phyloP scores from a whole-genome alignment of 352 stramenopile genomes.

The Aphanomyces cochlioides region DNA sequence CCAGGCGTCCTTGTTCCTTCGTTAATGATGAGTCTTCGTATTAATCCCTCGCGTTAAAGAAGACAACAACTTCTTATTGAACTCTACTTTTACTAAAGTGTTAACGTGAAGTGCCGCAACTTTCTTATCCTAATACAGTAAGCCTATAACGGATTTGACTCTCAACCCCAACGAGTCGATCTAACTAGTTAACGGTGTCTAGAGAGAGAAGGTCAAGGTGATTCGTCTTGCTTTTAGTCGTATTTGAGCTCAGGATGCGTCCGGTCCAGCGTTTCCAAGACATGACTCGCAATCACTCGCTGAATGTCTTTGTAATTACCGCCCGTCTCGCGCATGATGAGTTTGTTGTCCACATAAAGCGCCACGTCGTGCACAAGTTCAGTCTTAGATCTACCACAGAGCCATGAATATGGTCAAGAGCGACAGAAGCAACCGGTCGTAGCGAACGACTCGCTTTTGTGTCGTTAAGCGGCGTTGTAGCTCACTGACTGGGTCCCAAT shows the following conservation, averaged over 20 bases:
- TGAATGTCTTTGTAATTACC: conserved; percentile 21
- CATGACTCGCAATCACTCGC: conserved; percentile 2
- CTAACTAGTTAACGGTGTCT: too few species aligned
- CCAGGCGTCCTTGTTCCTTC: too few species aligned
- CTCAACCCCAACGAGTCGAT: too few species aligned
- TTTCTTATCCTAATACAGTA: too few species aligned
- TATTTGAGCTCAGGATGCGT: conserved; percentile 1
- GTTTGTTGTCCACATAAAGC: conserved; percentile 12
- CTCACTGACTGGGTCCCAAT: conserved; percentile 29
- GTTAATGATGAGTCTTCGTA: too few species aligned
- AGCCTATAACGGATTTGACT: too few species aligned
- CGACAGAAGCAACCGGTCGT: neutral
- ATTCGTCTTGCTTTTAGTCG: neutral
- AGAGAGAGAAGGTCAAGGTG: too few species aligned
- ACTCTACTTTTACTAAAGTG: too few species aligned
- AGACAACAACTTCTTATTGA: too few species aligned
- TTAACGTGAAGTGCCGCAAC: too few species aligned
- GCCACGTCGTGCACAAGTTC: conserved; percentile 3
- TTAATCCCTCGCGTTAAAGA: too few species aligned
- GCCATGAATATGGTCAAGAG: neutral
- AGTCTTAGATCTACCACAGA: neutral
- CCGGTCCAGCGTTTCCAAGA: neutral
- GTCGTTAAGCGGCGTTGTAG: conserved; percentile 3
- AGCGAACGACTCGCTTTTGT: conserved; percentile 16
- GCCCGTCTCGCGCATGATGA: conserved; percentile 18